phyloP scores from a whole-genome alignment of 2,329 filamentous ascomycete species.

The Ascochyta clinopodiicola region DNA sequence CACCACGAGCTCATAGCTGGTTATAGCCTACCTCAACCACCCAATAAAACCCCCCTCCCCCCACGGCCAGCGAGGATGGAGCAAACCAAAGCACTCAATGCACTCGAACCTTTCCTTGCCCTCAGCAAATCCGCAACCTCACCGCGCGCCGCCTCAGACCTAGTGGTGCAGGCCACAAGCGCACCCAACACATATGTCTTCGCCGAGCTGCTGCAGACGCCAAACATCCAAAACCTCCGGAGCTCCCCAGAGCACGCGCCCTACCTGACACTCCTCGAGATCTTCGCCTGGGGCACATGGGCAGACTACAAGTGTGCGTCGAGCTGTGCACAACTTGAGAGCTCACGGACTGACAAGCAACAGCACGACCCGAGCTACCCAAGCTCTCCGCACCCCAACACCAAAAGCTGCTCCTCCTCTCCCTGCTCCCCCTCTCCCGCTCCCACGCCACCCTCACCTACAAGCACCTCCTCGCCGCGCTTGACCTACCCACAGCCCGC shows the following conservation, averaged over 20 bases:
- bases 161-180: constrained; percentile 88
- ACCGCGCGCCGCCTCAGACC: constrained; percentile 81
- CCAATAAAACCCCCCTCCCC: not conserved
- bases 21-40: not conserved
- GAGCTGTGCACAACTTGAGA: not conserved
- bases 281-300: constrained; percentile 94
- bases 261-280: constrained; percentile 76
- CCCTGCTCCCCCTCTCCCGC: constrained; percentile 80
- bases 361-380: constrained; percentile 66
- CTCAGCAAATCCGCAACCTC: constrained; percentile 86
- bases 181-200: constrained; percentile 90
- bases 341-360: constrained; percentile 3
- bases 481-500: constrained; percentile 70
- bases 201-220: constrained; percentile 84
- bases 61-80: constrained; percentile 64
- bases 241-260: constrained; percentile 66
- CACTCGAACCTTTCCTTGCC: constrained; percentile 81
- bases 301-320: constrained; percentile 70
- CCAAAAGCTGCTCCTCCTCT: constrained; percentile 88
- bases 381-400: constrained; percentile 73
- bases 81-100: constrained; percentile 69
- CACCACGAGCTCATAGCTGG: constrained; percentile 1
- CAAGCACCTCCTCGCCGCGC: constrained; percentile 66
- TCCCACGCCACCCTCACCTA: constrained; percentile 74
- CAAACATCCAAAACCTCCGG: constrained; percentile 76